Evolutionary conservation across 306 rosid species (phyloP).

Genomic region (Trifolium subterraneum): DNA sequence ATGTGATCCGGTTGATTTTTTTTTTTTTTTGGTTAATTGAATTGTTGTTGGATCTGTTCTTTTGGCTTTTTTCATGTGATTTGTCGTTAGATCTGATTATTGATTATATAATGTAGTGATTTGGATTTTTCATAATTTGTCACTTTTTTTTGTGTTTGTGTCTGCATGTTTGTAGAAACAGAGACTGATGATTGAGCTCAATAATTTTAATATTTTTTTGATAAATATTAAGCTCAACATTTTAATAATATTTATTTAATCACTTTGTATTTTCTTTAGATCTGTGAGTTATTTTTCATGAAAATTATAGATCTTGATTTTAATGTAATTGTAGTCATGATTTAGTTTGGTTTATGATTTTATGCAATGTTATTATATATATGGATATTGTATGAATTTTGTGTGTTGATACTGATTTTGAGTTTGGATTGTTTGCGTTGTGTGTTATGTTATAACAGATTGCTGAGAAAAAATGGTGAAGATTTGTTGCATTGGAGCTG

Average conservation of each 20-base stretch:
- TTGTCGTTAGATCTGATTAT: slow-evolving; percentile 51
- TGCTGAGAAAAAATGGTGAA: slow-evolving; percentile 76
- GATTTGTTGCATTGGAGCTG: slow-evolving; percentile 97
- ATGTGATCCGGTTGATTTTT: neutral
- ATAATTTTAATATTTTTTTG: too few species aligned
- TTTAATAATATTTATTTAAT: slow-evolving; percentile 7
- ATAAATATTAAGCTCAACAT: neutral
- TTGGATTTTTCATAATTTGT: slow-evolving; percentile 35
- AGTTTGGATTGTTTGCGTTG: slow-evolving; percentile 8
- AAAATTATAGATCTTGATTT: slow-evolving; percentile 50
- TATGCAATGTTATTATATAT: neutral
- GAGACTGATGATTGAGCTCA: neutral
- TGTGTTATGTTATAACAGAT: slow-evolving; percentile 35
- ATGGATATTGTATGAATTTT: neutral
- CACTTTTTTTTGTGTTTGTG: neutral
- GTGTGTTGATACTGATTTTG: slow-evolving; percentile 15
- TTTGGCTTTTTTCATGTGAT: slow-evolving; percentile 33
- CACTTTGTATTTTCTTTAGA: slow-evolving; percentile 35
- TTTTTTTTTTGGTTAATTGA: slow-evolving; percentile 15
- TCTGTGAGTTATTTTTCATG: slow-evolving; percentile 23
- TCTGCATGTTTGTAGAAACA: slow-evolving; percentile 22
- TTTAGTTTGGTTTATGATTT: neutral
- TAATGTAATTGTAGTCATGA: neutral
- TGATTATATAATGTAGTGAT: neutral
- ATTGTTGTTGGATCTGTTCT: slow-evolving; percentile 46